Conservation (phyloP, 75 land plant genomes). For the Pinus albicaulis region DNA sequence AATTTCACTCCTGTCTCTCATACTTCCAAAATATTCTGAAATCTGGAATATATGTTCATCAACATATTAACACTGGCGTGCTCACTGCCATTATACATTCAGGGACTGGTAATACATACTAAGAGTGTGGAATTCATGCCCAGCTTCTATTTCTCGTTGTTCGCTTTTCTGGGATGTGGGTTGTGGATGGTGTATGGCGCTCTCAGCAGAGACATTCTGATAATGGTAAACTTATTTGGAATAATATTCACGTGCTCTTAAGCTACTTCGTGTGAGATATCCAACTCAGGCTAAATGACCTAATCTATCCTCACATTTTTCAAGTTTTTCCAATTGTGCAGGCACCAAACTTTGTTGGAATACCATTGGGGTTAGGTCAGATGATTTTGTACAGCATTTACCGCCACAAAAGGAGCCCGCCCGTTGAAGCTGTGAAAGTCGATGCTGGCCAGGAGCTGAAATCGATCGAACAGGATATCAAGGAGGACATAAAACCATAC, state of each 20-base stretch:
- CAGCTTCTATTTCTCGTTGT: neutral
- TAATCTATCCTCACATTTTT: too few relatives aligned
- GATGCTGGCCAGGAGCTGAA: slow-evolving; percentile 70
- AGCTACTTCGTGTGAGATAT: too few relatives aligned
- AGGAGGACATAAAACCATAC: too few relatives aligned
- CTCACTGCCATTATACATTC: neutral
- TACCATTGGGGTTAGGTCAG: neutral
- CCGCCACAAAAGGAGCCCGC: too few relatives aligned
- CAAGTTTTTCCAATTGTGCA: neutral
- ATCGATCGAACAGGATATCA: too few relatives aligned
- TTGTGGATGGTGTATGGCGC: neutral
- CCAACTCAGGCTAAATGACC: too few relatives aligned
- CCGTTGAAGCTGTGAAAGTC: neutral
- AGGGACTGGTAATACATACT: neutral
- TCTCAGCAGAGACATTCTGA: neutral
- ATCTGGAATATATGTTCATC: too few relatives aligned
- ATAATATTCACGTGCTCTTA: too few relatives aligned
- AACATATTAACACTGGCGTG: too few relatives aligned
- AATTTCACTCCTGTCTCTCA: too few relatives aligned
- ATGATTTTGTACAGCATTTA: neutral
- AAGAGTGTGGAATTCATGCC: slow-evolving; percentile 1
- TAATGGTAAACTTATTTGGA: neutral
- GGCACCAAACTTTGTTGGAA: neutral
- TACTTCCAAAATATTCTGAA: too few relatives aligned
- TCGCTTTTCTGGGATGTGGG: neutral